These are phyloP conservation scores for Phytopythium delawarense DNA, from an alignment of 352 stramenopile genomes.

Conservation along the genomic window DNA sequence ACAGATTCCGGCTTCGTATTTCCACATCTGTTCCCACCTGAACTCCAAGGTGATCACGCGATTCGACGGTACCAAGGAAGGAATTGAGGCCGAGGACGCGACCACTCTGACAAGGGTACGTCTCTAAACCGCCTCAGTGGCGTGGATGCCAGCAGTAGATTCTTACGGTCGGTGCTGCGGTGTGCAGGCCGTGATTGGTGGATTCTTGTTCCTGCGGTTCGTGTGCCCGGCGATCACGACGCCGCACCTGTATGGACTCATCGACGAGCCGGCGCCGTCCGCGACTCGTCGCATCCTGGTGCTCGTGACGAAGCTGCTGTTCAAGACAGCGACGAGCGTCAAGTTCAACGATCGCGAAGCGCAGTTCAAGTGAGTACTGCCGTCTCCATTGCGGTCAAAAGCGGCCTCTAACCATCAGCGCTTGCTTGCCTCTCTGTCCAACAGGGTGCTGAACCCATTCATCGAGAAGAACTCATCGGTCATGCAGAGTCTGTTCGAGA, in stretches of 20 bases:
- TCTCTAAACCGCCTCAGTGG: not conserved
- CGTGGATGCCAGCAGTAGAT: not conserved
- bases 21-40: conserved; percentile 73
- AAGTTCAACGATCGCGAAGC: conserved; percentile 82
- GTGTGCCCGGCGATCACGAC: conserved; percentile 87
- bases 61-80: conserved; percentile 60
- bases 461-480: conserved; percentile 76
- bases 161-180: not conserved
- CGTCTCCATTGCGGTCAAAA: not conserved
- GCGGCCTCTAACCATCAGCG: not conserved
- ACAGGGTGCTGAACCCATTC: conserved; percentile 82
- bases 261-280: conserved; percentile 57
- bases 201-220: conserved; percentile 87
- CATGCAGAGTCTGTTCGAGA: conserved; percentile 77
- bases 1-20: conserved; percentile 68
- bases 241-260: conserved; percentile 78
- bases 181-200: conserved; percentile 73
- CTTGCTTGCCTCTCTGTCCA: conserved; percentile 3
- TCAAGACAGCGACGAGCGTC: conserved; percentile 85
- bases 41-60: conserved; percentile 68
- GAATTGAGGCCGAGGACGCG: conserved; percentile 50
- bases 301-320: conserved; percentile 84
- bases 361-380: conserved; percentile 57
- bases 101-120: conserved; percentile 50
- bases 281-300: conserved; percentile 83